Percentiles rank a stretch among this genome's conserved stretches.
These are phyloP conservation scores for Xylaria sp. DNA, from an alignment of 2,329 filamentous ascomycete genomes.

Conservation along the genomic window DNA sequence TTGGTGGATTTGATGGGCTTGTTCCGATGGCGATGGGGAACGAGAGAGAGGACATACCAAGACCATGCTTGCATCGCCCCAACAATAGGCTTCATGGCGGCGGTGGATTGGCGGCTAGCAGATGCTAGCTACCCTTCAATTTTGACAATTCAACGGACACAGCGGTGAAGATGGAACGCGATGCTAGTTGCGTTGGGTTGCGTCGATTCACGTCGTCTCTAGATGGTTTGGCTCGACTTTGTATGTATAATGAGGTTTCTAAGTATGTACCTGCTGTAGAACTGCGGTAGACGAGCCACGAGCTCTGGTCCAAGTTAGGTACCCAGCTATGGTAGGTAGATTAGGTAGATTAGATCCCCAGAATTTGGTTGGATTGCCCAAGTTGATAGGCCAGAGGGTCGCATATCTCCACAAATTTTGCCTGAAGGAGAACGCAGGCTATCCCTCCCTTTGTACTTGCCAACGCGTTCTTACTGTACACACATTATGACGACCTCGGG, in stretches of 20 bases:
- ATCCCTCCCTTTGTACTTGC: too few relatives aligned
- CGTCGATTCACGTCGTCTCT: slow-evolving; percentile 17
- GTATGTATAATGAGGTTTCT: slow-evolving; percentile 1
- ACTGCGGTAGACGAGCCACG: neutral
- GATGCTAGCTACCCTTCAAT: slow-evolving; percentile 25
- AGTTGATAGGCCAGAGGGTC: slow-evolving; percentile 1
- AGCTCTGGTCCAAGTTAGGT: neutral
- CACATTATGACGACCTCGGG: neutral
- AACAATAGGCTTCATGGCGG: slow-evolving; percentile 92
- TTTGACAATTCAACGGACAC: neutral
- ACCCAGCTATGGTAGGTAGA: neutral
- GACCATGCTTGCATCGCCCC: slow-evolving; percentile 93
- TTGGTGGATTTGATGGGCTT: slow-evolving; percentile 9
- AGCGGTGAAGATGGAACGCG: slow-evolving; percentile 3
- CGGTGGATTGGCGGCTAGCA: slow-evolving; percentile 32
- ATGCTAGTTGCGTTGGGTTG: slow-evolving; percentile 10
- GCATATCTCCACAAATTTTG: slow-evolving; percentile 9
- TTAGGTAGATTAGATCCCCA: neutral
- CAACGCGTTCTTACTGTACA: too few relatives aligned
- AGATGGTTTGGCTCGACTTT: slow-evolving; percentile 5
- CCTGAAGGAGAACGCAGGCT: neutral
- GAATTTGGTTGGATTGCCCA: neutral
- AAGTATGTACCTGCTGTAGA: neutral
- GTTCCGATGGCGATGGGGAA: slow-evolving; percentile 19
- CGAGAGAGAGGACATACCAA: slow-evolving; percentile 70